phyloP scores from a whole-genome alignment of 306 rosid genomes.

The Vigna angularis region DNA sequence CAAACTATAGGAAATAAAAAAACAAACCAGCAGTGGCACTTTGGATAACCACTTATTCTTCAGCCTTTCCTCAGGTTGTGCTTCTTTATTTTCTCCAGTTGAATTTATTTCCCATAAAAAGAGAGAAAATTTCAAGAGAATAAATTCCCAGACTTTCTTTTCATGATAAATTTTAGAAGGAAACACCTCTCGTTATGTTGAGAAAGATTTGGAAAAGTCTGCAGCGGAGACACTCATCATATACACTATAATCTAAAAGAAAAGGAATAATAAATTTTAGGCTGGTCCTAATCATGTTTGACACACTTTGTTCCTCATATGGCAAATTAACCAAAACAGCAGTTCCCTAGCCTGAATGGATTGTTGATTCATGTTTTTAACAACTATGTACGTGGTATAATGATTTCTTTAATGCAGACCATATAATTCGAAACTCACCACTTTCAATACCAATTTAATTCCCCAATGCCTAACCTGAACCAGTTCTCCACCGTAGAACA shows the following conservation, averaged over 20 bases:
- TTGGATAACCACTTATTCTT: background rate
- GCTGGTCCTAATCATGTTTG: background rate
- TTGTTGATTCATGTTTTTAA: background rate
- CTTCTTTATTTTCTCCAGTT: background rate
- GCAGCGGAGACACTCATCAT: constrained; percentile 5
- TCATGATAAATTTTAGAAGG: background rate
- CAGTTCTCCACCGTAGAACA: background rate
- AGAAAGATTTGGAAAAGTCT: background rate
- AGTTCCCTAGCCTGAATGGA: background rate
- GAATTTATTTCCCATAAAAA: background rate
- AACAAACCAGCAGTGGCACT: background rate
- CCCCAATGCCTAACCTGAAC: background rate
- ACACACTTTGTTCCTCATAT: background rate
- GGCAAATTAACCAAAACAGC: constrained; percentile 12
- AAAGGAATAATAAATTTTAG: background rate
- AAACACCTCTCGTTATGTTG: background rate
- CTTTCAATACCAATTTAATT: background rate
- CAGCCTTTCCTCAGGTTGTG: background rate
- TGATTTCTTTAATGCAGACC: background rate
- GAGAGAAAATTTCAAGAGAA: constrained; percentile 1
- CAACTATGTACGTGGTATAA: background rate
- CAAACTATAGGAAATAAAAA: background rate
- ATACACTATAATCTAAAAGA: background rate
- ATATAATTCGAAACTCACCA: background rate
- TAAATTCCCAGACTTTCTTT: constrained; percentile 7